Conservation (phyloP, 768 basidiomycete species). For the Boletus vermiculosoides region DNA sequence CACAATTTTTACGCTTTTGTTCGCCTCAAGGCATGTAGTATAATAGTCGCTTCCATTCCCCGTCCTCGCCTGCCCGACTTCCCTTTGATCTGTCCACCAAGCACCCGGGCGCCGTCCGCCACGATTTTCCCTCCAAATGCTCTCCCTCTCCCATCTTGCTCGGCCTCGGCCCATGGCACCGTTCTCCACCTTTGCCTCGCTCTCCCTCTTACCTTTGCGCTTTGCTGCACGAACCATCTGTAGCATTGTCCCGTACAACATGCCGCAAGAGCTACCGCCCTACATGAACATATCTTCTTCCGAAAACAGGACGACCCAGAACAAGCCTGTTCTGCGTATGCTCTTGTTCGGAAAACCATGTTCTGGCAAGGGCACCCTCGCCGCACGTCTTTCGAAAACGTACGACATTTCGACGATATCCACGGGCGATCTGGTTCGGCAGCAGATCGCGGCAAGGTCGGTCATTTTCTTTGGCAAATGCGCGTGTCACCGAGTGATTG, state of each 20-base stretch:
- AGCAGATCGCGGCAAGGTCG: constrained; percentile 69
- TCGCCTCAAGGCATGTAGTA: constrained; percentile 25
- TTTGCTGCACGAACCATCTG: constrained; percentile 16
- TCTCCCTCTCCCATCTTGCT: not conserved
- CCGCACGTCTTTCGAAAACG: constrained; percentile 66
- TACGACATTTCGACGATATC: constrained; percentile 75
- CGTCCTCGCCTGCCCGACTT: not conserved
- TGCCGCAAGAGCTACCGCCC: constrained; percentile 46
- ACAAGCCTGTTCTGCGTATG: constrained; percentile 39
- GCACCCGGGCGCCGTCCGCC: not conserved
- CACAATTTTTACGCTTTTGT: constrained; percentile 9
- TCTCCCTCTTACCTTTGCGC: constrained; percentile 3
- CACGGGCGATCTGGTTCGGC: constrained; percentile 80
- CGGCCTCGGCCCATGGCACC: constrained; percentile 2
- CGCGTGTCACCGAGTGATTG: not conserved
- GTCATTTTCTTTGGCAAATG: constrained; percentile 12
- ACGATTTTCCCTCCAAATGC: not conserved
- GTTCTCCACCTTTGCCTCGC: not conserved
- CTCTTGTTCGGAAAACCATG: constrained; percentile 59
- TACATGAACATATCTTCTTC: constrained; percentile 39
- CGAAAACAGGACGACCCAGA: constrained; percentile 26
- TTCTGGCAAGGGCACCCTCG: constrained; percentile 81
- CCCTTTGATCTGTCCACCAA: not conserved
- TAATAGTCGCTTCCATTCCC: constrained; percentile 4
- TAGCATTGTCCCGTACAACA: constrained; percentile 20